These are phyloP conservation scores for Blastobotrys parvus DNA, from an alignment of 805 yeast genomes.

Conservation along the genomic window DNA sequence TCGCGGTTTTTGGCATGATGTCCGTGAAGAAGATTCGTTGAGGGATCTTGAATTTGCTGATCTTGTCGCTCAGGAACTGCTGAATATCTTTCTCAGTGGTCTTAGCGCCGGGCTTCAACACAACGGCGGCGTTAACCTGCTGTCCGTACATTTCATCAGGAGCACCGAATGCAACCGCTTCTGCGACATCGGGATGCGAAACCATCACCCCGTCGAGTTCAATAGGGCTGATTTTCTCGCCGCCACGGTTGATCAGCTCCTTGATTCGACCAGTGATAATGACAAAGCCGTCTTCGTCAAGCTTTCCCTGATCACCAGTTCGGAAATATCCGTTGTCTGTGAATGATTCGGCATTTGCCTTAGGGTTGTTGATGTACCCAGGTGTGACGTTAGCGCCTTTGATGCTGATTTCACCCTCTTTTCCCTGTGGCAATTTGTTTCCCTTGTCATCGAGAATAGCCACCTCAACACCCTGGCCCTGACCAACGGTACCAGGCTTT, in stretches of 20 bases:
- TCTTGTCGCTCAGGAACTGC: conserved; percentile 36
- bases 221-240: conserved; percentile 69
- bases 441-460: conserved; percentile 47
- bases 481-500: conserved; percentile 67
- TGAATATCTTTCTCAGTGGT: conserved; percentile 38
- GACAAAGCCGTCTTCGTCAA: conserved; percentile 51
- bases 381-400: conserved; percentile 61
- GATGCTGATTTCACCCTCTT: conserved; percentile 61
- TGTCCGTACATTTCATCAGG: conserved; percentile 64
- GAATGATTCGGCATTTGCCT: conserved; percentile 62
- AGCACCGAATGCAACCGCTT: conserved; percentile 65
- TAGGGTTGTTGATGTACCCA: conserved; percentile 63
- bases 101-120: conserved; percentile 35
- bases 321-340: conserved; percentile 56
- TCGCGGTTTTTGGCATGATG: conserved; percentile 63
- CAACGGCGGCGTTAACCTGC: conserved; percentile 62
- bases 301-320: conserved; percentile 70
- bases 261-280: conserved; percentile 62
- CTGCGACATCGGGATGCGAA: conserved; percentile 54
- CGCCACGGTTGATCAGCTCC: conserved; percentile 69
- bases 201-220: conserved; percentile 57
- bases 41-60: conserved; percentile 57
- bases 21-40: conserved; percentile 48
- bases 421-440: conserved; percentile 39
- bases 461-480: conserved; percentile 60